Conservation (phyloP, 495 filamentous ascomycete genomes). For the Aspergillus nanangensis region DNA sequence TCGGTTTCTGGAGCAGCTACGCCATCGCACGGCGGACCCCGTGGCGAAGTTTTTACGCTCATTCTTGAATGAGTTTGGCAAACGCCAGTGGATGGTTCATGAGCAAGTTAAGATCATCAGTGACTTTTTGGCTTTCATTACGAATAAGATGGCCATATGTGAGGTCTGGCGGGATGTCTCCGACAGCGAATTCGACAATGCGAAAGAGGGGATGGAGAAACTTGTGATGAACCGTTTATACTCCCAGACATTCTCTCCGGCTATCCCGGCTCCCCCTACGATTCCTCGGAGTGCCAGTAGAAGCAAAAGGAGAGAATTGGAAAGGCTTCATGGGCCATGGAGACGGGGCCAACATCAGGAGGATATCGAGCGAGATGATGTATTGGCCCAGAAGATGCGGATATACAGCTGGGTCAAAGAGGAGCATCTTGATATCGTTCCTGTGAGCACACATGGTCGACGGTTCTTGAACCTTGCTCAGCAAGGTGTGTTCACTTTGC, state of each 20-base stretch:
- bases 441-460: slow-evolving; percentile 76
- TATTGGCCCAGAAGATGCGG: slow-evolving; percentile 89
- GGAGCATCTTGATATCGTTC: slow-evolving; percentile 89
- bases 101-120: slow-evolving; percentile 98
- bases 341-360: slow-evolving; percentile 94
- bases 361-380: slow-evolving; percentile 93
- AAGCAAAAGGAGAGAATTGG: slow-evolving; percentile 62
- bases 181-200: slow-evolving; percentile 97
- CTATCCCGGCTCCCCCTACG: slow-evolving; percentile 77
- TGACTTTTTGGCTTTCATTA: slow-evolving; percentile 96
- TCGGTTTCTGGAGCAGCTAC: slow-evolving; percentile 89
- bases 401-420: slow-evolving; percentile 96
- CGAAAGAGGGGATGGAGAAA: slow-evolving; percentile 98
- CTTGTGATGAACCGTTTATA: slow-evolving; percentile 98
- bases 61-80: slow-evolving; percentile 91
- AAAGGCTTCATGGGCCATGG: slow-evolving; percentile 71
- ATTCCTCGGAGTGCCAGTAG: slow-evolving; percentile 58
- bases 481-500: slow-evolving; percentile 55
- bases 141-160: slow-evolving; percentile 97
- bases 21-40: slow-evolving; percentile 92
- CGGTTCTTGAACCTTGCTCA: slow-evolving; percentile 87
- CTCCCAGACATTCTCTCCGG: slow-evolving; percentile 91
- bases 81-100: slow-evolving; percentile 99
- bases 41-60: slow-evolving; percentile 94
- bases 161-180: slow-evolving; percentile 96